These are phyloP conservation scores for Candida montana DNA, from an alignment of 805 yeast genomes.

Conservation along the genomic window DNA sequence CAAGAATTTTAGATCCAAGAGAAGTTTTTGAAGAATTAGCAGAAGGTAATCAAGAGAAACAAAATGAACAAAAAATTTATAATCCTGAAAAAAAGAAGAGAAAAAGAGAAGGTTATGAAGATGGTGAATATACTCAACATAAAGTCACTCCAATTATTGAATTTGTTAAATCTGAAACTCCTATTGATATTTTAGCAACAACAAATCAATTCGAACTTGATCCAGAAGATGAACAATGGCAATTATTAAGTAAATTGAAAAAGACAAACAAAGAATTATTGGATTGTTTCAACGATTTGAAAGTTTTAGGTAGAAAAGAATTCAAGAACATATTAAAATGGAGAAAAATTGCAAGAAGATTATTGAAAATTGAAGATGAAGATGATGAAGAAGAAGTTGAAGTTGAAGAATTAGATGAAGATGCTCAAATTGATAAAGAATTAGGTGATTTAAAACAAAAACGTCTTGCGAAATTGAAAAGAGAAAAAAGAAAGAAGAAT, in stretches of 20 bases:
- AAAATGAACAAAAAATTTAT: slow-evolving; percentile 87
- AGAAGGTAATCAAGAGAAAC: slow-evolving; percentile 49
- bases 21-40: slow-evolving; percentile 92
- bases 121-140: slow-evolving; percentile 72
- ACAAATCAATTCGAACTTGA: slow-evolving; percentile 61
- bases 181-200: slow-evolving; percentile 76
- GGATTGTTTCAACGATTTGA: slow-evolving; percentile 84
- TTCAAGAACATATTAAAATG: slow-evolving; percentile 80
- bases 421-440: slow-evolving; percentile 84
- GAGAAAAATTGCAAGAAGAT: slow-evolving; percentile 80
- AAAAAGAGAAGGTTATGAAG: slow-evolving; percentile 95
- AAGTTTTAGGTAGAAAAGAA: slow-evolving; percentile 91
- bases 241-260: slow-evolving; percentile 61
- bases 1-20: slow-evolving; percentile 83
- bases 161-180: slow-evolving; percentile 75
- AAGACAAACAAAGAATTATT: slow-evolving; percentile 74
- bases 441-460: slow-evolving; percentile 66
- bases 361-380: slow-evolving; percentile 55
- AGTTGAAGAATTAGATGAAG: slow-evolving; percentile 74
- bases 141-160: slow-evolving; percentile 74
- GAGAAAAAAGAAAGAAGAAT: slow-evolving; percentile 79
- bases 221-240: slow-evolving; percentile 62
- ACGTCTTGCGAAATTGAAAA: slow-evolving; percentile 61
- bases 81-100: slow-evolving; percentile 91
- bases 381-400: slow-evolving; percentile 45